Percentiles rank a stretch among this genome's conserved stretches.
These are phyloP conservation scores for Lentinula sp. DNA, from an alignment of 768 basidiomycete genomes.

Conservation along the genomic window DNA sequence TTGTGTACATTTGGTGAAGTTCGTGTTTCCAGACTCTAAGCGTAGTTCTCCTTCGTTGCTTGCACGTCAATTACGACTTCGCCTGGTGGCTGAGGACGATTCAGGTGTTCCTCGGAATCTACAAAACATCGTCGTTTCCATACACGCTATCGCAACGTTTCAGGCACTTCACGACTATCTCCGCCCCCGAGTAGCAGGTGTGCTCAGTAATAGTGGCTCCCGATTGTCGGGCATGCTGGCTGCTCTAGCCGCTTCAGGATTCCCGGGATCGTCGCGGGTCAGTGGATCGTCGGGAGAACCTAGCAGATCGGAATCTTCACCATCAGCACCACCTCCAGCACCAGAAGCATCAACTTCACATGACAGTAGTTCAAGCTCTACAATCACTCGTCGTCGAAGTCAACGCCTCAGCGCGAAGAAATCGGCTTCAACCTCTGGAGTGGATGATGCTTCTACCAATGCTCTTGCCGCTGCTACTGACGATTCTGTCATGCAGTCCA, in stretches of 20 bases:
- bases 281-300: conserved; percentile 24
- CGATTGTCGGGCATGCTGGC: conserved; percentile 87
- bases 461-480: conserved; percentile 4
- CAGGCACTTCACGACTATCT: conserved; percentile 96
- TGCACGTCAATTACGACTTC: conserved; percentile 87
- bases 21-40: conserved; percentile 62
- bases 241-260: conserved; percentile 75
- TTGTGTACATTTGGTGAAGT: not conserved
- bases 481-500: not conserved
- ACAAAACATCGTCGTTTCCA: conserved; percentile 92
- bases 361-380: conserved; percentile 25
- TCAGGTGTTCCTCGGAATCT: conserved; percentile 82
- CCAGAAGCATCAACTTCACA: conserved; percentile 17
- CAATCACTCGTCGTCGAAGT: conserved; percentile 67
- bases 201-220: conserved; percentile 51
- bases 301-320: conserved; percentile 18
- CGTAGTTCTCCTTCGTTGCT: conserved; percentile 86
- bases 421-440: conserved; percentile 9
- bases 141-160: conserved; percentile 97
- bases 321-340: conserved; percentile 21
- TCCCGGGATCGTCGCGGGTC: conserved; percentile 39
- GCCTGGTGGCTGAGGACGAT: conserved; percentile 84
- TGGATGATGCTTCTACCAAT: conserved; percentile 4
- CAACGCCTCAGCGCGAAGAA: conserved; percentile 77
- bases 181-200: conserved; percentile 79